Evolutionary conservation across 306 rosid genomes (phyloP).

Genomic region (Gleditsia sinensis): DNA sequence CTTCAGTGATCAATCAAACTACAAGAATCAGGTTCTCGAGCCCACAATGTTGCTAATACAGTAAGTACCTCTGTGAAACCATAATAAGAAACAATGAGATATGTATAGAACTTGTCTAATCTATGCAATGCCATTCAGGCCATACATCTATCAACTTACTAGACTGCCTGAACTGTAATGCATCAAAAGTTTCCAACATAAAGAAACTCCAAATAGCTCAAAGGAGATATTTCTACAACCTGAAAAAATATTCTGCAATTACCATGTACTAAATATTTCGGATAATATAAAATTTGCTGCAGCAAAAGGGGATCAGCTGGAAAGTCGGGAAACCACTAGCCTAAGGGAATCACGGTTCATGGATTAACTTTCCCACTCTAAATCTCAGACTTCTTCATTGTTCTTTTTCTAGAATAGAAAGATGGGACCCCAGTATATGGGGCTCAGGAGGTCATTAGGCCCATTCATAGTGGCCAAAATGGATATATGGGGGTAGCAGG

Average conservation of each 20-base stretch:
- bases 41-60: neutral
- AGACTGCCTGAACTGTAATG: neutral
- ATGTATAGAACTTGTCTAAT: neutral
- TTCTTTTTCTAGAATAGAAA: neutral
- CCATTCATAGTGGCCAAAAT: slow-evolving; percentile 3
- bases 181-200: neutral
- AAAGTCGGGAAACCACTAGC: neutral
- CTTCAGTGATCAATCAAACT: neutral
- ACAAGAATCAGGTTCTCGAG: neutral
- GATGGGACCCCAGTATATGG: neutral
- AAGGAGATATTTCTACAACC: neutral
- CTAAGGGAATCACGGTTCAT: neutral
- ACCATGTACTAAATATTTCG: neutral
- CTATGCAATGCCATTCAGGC: neutral
- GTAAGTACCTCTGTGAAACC: neutral
- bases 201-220: neutral
- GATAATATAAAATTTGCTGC: neutral
- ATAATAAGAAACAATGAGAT: neutral
- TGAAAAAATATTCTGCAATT: neutral
- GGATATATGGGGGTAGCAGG: slow-evolving; percentile 12
- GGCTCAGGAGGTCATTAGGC: neutral
- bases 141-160: neutral
- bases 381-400: neutral
- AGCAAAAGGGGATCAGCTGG: neutral
- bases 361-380: neutral